These are phyloP conservation scores for Alternaria sp. DNA, from an alignment of 2,329 filamentous ascomycete genomes.

Conservation along the genomic window DNA sequence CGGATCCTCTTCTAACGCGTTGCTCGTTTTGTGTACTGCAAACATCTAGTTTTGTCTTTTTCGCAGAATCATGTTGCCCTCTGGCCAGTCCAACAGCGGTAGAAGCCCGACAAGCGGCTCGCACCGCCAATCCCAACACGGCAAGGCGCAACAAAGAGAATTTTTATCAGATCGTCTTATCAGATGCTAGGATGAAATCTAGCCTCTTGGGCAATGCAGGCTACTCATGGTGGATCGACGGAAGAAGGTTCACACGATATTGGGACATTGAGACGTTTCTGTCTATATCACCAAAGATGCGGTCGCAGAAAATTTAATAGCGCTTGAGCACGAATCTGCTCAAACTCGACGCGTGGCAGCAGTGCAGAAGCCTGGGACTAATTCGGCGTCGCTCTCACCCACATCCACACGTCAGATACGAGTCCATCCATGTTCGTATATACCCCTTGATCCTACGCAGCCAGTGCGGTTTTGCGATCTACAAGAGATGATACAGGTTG, in stretches of 20 bases:
- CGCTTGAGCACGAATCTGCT: neutral
- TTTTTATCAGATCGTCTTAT: conserved; percentile 7
- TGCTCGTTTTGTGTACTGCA: neutral
- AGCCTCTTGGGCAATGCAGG: neutral
- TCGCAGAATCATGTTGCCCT: neutral
- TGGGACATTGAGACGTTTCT: neutral
- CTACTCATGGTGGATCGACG: neutral
- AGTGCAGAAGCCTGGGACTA: neutral
- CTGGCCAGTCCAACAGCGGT: neutral
- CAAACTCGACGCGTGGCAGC: neutral
- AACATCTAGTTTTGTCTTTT: neutral
- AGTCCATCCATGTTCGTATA: neutral
- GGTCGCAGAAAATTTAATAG: neutral
- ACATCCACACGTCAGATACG: neutral
- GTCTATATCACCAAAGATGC: neutral
- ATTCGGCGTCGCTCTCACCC: neutral
- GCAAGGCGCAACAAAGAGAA: neutral
- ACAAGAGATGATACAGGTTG: neutral
- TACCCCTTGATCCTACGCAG: neutral
- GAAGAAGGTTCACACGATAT: neutral
- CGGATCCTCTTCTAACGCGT: neutral
- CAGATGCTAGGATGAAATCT: neutral
- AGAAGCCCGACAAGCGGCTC: neutral
- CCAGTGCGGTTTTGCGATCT: neutral
- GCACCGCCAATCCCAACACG: neutral